Percentiles rank a stretch among this genome's conserved stretches.
Evolutionary conservation across 169 alveolate species (phyloP).

Genomic region (Neospora caninum): DNA sequence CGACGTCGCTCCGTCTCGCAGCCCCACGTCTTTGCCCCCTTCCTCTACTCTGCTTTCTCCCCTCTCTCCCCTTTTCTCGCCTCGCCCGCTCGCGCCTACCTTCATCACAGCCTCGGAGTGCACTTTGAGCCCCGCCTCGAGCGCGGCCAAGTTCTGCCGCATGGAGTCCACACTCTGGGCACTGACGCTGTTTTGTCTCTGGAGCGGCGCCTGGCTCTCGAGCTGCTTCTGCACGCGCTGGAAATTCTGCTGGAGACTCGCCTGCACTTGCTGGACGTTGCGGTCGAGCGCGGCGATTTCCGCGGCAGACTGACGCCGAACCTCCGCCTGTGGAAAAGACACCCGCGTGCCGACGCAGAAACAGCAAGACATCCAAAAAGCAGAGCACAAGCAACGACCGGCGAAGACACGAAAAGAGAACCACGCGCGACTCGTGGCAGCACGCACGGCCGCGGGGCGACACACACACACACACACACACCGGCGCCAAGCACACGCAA

Average conservation of each 20-base stretch:
- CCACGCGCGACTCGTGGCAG: not conserved
- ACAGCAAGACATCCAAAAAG: no score
- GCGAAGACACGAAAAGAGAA: no score
- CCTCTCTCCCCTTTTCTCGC: no score
- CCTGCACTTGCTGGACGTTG: not conserved
- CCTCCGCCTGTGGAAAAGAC: not conserved
- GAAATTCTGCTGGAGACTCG: not conserved
- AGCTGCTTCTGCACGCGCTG: slow-evolving; percentile 4
- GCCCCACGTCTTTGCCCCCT: no score
- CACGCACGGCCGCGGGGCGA: not conserved
- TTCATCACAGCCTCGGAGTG: not conserved
- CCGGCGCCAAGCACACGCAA: not conserved
- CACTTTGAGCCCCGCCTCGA: not conserved
- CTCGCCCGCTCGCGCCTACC: not conserved
- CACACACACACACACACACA: not conserved
- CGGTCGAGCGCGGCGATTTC: slow-evolving; percentile 7
- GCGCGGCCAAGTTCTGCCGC: not conserved
- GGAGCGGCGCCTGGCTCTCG: not conserved
- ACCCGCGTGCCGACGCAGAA: no score
- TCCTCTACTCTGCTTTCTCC: no score
- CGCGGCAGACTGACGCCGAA: not conserved
- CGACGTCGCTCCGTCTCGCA: no score
- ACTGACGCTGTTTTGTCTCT: slow-evolving; percentile 10
- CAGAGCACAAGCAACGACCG: no score
- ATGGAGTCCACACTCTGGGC: not conserved